These are phyloP conservation scores for Pseudocercospora crystallina DNA, from an alignment of 2,329 filamentous ascomycete genomes.

Conservation along the genomic window DNA sequence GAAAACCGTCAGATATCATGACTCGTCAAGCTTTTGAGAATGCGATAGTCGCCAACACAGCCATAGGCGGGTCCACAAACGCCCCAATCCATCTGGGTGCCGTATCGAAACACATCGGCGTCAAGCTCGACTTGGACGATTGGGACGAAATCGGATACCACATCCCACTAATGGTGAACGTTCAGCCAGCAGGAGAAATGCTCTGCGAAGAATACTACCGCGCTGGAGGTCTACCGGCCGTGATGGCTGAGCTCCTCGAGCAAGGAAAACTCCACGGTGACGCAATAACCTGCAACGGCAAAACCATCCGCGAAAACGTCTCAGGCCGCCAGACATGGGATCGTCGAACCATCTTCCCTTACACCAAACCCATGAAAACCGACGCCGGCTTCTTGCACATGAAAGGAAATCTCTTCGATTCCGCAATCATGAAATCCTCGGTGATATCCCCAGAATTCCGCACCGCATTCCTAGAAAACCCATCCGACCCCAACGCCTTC, in stretches of 20 bases:
- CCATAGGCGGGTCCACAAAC: conserved; percentile 59
- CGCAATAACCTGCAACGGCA: conserved; percentile 50
- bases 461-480: conserved; percentile 29
- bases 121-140: conserved; percentile 53
- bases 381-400: conserved; percentile 51
- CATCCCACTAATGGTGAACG: conserved; percentile 55
- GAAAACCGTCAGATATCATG: conserved; percentile 54
- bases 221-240: conserved; percentile 54
- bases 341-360: conserved; percentile 48
- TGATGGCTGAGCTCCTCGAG: conserved; percentile 55
- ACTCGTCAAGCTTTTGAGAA: conserved; percentile 58
- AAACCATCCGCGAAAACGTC: conserved; percentile 46
- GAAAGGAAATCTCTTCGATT: conserved; percentile 33
- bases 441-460: conserved; percentile 31
- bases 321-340: conserved; percentile 51
- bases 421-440: conserved; percentile 34
- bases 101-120: conserved; percentile 55
- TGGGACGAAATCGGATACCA: conserved; percentile 54
- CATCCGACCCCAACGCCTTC: conserved; percentile 30
- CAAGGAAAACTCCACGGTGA: conserved; percentile 48
- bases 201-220: conserved; percentile 57
- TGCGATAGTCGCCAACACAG: conserved; percentile 55
- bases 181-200: conserved; percentile 56
- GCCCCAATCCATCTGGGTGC: conserved; percentile 58
- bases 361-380: conserved; percentile 47